Base-by-base conservation (phyloP, 768 basidiomycete species). In the Rhodotorula diobovata region DNA sequence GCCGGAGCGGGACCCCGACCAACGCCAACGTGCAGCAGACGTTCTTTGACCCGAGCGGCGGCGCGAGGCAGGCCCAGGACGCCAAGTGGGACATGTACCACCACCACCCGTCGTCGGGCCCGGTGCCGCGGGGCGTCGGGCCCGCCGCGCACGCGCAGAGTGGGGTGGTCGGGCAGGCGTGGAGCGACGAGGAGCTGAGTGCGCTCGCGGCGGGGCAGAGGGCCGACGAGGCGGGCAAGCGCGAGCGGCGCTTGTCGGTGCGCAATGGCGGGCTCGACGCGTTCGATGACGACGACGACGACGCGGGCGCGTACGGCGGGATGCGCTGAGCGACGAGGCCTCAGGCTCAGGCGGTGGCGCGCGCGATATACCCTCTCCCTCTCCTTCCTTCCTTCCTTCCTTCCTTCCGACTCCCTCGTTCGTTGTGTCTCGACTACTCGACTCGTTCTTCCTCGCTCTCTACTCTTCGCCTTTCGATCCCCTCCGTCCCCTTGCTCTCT, bases 11-110 rank as follows among this genome's bases (percentile, higher is more conserved):
- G 32, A 76, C 76, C 37, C 74, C 77, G 16, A 66, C 66, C 9
- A 66, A 75, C 56, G 61, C 68, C 45, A 77, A 77, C 75, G 76
- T 73, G 15, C 77, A 76, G 61, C 77, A 78, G 54, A 65, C 72
- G 32, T 78, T 74, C 65, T 73, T 74, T 34, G 34, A 37, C 37
- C 56, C 34, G 55, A 35, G 55, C 54, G 54, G 30, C 55, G 55
- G 23, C 35, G 14, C 16, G 37, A 6, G 37, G 56, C 54, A 34
- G 9, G 28, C 10, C 15, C 30, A 54, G 28, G 30, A 16, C n/a
- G 51, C 51, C 28, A 16, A 14, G 41, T 43, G 41, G 7, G 61
- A 48, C 25, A 7, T 25, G 15, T 48, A 48, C 23, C 48, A 50
- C 23, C 61, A 51, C 48, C 50, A 63, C 20, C 28, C 28, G 37